Evolutionary conservation across 306 rosid genomes (phyloP).

Genomic region (Abrus pulchellus): DNA sequence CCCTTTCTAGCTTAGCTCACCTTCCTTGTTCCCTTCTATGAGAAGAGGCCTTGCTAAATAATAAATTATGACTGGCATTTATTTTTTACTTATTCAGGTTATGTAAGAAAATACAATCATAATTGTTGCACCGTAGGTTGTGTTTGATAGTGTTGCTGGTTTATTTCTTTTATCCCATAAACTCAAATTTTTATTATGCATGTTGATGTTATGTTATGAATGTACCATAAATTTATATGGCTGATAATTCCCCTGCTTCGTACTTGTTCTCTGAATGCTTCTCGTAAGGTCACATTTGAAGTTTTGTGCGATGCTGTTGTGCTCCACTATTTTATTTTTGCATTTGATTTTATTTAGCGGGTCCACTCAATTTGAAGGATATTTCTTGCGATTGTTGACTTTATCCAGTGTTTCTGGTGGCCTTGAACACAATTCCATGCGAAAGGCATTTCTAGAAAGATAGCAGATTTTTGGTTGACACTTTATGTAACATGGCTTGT

Average conservation of each 20-base stretch:
- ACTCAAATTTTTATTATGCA: conserved; percentile 21
- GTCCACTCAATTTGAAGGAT: background rate
- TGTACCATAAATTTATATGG: conserved; percentile 10
- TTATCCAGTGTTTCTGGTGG: conserved; percentile 9
- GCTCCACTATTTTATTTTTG: background rate
- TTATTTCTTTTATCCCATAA: conserved; percentile 27
- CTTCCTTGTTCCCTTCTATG: background rate
- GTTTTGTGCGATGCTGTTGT: conserved; percentile 1
- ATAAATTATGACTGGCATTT: conserved; percentile 51
- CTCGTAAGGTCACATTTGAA: background rate
- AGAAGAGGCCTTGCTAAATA: conserved; percentile 46
- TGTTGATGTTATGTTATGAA: conserved; percentile 9
- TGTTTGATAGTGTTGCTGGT: conserved; percentile 35
- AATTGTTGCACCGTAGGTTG: conserved; percentile 30
- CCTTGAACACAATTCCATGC: background rate
- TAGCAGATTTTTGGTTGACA: background rate
- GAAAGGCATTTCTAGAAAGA: background rate
- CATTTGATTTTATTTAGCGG: background rate
- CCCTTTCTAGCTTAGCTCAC: conserved; percentile 20
- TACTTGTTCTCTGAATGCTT: conserved; percentile 13
- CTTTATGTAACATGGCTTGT: background rate
- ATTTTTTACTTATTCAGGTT: conserved; percentile 30
- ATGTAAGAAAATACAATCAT: conserved; percentile 43
- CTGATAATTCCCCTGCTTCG: background rate
- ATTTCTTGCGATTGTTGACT: background rate